Evolutionary conservation across 2,329 filamentous ascomycete genomes (phyloP), one percentile per base, ranked within the genome.

Genomic region (Myrmaecium sp.): DNA sequence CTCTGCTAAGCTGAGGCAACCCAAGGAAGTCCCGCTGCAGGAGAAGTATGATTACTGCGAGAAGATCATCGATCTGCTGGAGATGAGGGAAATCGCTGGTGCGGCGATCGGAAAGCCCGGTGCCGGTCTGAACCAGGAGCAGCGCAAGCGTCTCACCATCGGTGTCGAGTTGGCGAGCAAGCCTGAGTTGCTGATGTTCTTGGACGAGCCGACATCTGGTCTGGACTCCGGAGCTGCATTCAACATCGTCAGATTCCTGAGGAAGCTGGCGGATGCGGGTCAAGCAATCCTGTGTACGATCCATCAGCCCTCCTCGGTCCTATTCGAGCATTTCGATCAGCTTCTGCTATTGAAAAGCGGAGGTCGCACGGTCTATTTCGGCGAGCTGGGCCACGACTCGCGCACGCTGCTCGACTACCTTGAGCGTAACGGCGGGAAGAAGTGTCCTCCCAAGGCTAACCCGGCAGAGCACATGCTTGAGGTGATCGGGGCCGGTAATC

Each of bases 81-180:
- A 80, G 40, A 73, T 80, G 64, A 55, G 63, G n/a, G 57, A 65
- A 4, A 68, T 78, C 21, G 71, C 72, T 2, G 69, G 70, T 4
- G 73, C 74, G 2, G 65, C 63, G 0, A 70, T 79, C 5, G 74
- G 74, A 13, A 52, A 51, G 0, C 50, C 62, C 0, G 69, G 70
- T 4, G 56, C 62, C 20, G 73, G 74, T 1, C 52, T 54, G 2
- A 45, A 42, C 5, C 38, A 49, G 15, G 74, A 79, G 47, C 69
- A 78, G 47, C 64, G 70, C 38, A 81, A 81, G 51, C 61, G 74
- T 29, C 54, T 80, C 3, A 80, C 75, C 0, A 80, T 81, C 28
- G 75, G 73, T 31, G 75, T 80, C 3, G 75, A 81, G 42, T 55
- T 81, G 6, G 72, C 69, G 0, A 63, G 57, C 22, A 70, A 76